Conservation (phyloP, 805 yeast genomes). For the Ogataea paradorogensis region DNA sequence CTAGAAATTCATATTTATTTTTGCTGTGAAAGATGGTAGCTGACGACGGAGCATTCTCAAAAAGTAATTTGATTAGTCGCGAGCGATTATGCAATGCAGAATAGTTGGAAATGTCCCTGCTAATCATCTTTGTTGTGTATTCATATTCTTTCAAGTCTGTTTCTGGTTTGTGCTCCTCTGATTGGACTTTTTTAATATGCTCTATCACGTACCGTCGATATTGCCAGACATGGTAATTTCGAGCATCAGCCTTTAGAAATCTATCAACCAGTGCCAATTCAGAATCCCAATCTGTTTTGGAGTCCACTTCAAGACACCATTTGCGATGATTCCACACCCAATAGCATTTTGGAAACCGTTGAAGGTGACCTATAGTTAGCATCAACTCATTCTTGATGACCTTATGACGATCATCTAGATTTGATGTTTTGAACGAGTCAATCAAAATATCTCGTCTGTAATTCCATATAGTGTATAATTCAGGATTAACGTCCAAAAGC, state of each 20-base stretch:
- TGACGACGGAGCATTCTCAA: slow-evolving; percentile 27
- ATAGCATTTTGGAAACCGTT: slow-evolving; percentile 79
- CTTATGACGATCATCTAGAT: slow-evolving; percentile 20
- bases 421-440: slow-evolving; percentile 28
- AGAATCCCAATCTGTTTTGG: slow-evolving; percentile 55
- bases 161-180: slow-evolving; percentile 6
- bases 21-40: slow-evolving; percentile 16
- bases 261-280: slow-evolving; percentile 72
- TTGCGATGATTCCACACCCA: slow-evolving; percentile 96
- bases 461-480: slow-evolving; percentile 88
- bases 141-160: slow-evolving; percentile 55
- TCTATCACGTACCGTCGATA: slow-evolving; percentile 73
- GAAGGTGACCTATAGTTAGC: slow-evolving; percentile 57
- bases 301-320: slow-evolving; percentile 66
- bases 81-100: slow-evolving; percentile 96
- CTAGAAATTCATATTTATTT: slow-evolving; percentile 34
- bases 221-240: slow-evolving; percentile 96
- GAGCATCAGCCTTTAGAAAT: slow-evolving; percentile 65
- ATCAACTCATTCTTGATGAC: slow-evolving; percentile 55
- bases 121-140: slow-evolving; percentile 76
- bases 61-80: slow-evolving; percentile 57
- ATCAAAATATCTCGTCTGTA: slow-evolving; percentile 70
- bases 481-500: slow-evolving; percentile 71
- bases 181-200: slow-evolving; percentile 22
- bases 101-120: slow-evolving; percentile 82